A percentile compares a stretch with the other conserved stretches of the same genome.
Evolutionary conservation across 192 early-diverging fungal genomes (phyloP).

Genomic region (Coemansia sp.): DNA sequence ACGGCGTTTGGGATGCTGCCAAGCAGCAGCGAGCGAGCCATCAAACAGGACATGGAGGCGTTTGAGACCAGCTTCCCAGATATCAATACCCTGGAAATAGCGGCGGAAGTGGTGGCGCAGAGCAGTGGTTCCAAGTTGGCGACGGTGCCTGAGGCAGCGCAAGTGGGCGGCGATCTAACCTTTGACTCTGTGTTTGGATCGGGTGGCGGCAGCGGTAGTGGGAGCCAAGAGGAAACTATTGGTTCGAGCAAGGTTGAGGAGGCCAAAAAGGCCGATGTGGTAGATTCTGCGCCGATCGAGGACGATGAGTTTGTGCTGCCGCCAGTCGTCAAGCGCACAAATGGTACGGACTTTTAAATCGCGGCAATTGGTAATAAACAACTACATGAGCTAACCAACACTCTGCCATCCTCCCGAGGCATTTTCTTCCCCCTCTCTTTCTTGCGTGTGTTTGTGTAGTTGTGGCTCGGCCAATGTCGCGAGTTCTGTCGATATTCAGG

Average conservation of each 20-base stretch:
- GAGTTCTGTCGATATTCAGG: constrained; percentile 54
- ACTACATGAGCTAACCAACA: constrained; percentile 1
- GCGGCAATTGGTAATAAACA: constrained; percentile 5
- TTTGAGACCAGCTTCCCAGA: constrained; percentile 56
- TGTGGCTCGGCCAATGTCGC: constrained; percentile 54
- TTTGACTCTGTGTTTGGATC: constrained; percentile 56
- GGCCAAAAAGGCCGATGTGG: not conserved
- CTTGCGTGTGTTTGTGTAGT: constrained; percentile 36
- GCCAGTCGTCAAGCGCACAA: constrained; percentile 54
- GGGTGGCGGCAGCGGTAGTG: not conserved
- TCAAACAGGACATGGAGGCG: constrained; percentile 44
- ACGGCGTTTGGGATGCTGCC: constrained; percentile 41
- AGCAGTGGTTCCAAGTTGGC: constrained; percentile 2
- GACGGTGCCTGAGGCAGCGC: constrained; percentile 5
- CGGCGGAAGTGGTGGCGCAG: constrained; percentile 5
- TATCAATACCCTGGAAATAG: constrained; percentile 30
- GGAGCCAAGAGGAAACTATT: not conserved
- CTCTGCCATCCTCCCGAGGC: too few species aligned
- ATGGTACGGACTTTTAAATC: constrained; percentile 38
- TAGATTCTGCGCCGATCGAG: constrained; percentile 1
- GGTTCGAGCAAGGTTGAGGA: not conserved
- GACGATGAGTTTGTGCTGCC: constrained; percentile 49
- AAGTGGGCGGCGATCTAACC: constrained; percentile 19
- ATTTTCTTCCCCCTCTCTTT: too few species aligned
- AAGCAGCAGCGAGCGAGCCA: constrained; percentile 21